A percentile compares a stretch with the other conserved stretches of the same genome.
phyloP scores from a whole-genome alignment of 371 early-diverging fungal species.

The Zychaea mexicana region DNA sequence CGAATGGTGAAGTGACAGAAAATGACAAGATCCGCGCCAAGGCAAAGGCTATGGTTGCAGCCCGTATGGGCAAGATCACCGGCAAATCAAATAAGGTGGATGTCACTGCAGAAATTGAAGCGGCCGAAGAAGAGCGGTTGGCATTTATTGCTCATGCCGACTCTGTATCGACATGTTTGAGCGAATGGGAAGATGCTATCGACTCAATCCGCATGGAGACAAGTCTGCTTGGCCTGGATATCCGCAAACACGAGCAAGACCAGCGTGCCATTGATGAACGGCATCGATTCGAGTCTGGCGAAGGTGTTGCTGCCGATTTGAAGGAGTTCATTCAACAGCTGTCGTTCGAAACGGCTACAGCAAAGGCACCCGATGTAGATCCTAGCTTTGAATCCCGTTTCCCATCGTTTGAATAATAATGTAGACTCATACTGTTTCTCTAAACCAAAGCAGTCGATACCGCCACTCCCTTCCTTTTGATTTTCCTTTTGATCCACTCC shows the following conservation, averaged over 20 bases:
- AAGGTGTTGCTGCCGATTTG: slow-evolving; percentile 40
- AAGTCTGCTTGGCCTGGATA: slow-evolving; percentile 50
- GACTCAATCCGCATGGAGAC: slow-evolving; percentile 42
- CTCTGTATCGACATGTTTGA: slow-evolving; percentile 37
- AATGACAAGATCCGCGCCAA: slow-evolving; percentile 63
- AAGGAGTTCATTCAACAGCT: slow-evolving; percentile 43
- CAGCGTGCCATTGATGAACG: slow-evolving; percentile 48
- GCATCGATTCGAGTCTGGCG: slow-evolving; percentile 42
- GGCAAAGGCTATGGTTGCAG: slow-evolving; percentile 63
- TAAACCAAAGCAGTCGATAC: neutral
- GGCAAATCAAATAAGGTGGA: slow-evolving; percentile 34
- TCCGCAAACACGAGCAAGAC: slow-evolving; percentile 43
- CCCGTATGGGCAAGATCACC: slow-evolving; percentile 59
- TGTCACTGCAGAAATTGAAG: slow-evolving; percentile 44
- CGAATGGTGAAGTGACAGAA: slow-evolving; percentile 59
- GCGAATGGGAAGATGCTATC: slow-evolving; percentile 38
- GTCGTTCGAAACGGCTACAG: slow-evolving; percentile 36
- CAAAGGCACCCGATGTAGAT: slow-evolving; percentile 52
- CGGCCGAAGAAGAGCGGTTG: slow-evolving; percentile 53
- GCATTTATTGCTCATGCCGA: slow-evolving; percentile 50
- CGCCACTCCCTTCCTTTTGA: neutral
- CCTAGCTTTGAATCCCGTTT: slow-evolving; percentile 51
- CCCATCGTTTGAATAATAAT: slow-evolving; percentile 44
- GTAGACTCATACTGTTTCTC: neutral
- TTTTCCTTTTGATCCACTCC: neutral